Conservation (phyloP, 129 eudicot genomes). For the Flaveria trinervia region DNA sequence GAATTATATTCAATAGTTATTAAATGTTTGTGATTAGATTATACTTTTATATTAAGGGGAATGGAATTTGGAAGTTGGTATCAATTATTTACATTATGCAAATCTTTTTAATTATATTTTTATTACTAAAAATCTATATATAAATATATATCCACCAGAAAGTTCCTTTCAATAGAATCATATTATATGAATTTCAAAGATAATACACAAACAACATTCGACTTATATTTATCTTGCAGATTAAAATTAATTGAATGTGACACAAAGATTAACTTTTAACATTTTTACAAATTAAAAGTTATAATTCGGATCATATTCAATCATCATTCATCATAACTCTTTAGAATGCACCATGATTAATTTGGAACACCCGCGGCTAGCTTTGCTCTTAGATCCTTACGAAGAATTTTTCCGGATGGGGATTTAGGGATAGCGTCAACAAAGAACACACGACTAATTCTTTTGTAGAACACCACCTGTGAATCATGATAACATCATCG, state of each 20-base stretch:
- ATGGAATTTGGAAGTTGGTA: too few species aligned
- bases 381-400: slow-evolving; percentile 68
- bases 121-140: not conserved
- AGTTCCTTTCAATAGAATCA: slow-evolving; percentile 1
- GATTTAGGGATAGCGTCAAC: slow-evolving; percentile 64
- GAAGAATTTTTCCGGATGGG: slow-evolving; percentile 78
- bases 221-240: slow-evolving; percentile 6
- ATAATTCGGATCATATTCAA: slow-evolving; percentile 14
- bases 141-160: not conserved
- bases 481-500: not conserved
- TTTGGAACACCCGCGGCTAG: slow-evolving; percentile 45
- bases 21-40: too few species aligned
- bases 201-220: slow-evolving; percentile 9
- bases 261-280: not conserved
- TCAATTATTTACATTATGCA: not conserved
- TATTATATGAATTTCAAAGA: not conserved
- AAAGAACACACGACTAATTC: slow-evolving; percentile 67
- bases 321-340: slow-evolving; percentile 11
- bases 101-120: not conserved
- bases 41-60: too few species aligned
- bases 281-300: slow-evolving; percentile 20
- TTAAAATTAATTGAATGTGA: not conserved
- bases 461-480: slow-evolving; percentile 81
- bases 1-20: too few species aligned
- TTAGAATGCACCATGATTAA: not conserved